phyloP scores from a whole-genome alignment of 2,329 filamentous ascomycete species.

The Beauveria medogensis region DNA sequence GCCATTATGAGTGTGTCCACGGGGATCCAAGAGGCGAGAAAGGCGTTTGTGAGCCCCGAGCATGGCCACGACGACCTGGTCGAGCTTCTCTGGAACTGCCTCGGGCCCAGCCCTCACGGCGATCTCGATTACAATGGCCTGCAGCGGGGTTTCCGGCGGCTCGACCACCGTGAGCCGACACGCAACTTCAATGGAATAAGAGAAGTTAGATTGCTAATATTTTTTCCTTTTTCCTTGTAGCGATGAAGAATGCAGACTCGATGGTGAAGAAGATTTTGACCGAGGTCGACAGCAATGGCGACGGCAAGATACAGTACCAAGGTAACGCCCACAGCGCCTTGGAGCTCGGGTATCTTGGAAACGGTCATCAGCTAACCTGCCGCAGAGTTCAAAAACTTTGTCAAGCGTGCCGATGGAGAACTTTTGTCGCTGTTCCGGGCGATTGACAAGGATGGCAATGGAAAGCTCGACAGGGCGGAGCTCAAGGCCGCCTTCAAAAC shows the following conservation, averaged over 20 bases:
- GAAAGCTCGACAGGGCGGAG: conserved; percentile 80
- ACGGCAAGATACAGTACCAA: conserved; percentile 85
- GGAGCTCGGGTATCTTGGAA: background rate
- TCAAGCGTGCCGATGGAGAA: conserved; percentile 78
- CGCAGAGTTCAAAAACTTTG: conserved; percentile 81
- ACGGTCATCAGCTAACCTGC: background rate
- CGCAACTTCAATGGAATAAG: background rate
- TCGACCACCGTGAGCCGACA: conserved; percentile 74
- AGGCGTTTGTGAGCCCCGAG: conserved; percentile 68
- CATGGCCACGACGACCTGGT: conserved; percentile 74
- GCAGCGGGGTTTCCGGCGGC: conserved; percentile 74
- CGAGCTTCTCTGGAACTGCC: conserved; percentile 72
- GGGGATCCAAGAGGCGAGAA: conserved; percentile 43
- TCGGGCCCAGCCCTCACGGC: conserved; percentile 69
- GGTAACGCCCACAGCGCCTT: conserved; percentile 42
- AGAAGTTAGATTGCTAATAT: conserved; percentile 16
- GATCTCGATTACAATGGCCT: conserved; percentile 78
- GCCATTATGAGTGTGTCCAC: conserved; percentile 33
- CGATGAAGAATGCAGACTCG: conserved; percentile 81
- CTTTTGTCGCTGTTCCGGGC: conserved; percentile 73
- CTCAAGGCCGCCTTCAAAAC: conserved; percentile 68
- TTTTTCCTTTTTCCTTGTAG: conserved; percentile 25
- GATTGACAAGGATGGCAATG: conserved; percentile 81
- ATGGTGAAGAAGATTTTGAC: conserved; percentile 75
- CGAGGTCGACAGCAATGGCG: conserved; percentile 76